Base-by-base conservation (phyloP, 305 asterid genomes). In the Euphrasia arctica region DNA sequence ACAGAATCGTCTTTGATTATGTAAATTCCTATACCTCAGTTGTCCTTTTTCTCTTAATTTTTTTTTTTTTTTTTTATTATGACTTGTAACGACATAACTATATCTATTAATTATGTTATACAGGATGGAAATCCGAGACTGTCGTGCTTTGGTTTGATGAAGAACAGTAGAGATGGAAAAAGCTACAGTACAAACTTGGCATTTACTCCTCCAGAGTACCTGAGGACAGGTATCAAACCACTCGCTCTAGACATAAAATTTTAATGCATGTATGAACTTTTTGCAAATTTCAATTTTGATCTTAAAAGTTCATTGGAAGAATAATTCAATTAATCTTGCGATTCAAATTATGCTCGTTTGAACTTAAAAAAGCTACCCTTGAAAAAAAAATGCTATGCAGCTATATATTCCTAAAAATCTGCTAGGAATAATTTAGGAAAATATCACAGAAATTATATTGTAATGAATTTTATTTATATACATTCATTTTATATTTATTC, bases 121-220 rank as follows among this genome's bases (percentile, higher is more conserved):
- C 72, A 91, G 96, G 95, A 89, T 61, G 95, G 82, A 32, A 77
- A 91, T 83, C 98, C 98, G 27, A 76, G 96, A 68, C 71, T 91
- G 66, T 91, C 98, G 13, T 91, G 98, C 86, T 91, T 89, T 81
- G 98, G 98, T 64, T 82, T 91, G 79, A 89, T 91, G 98, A 91
- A 91, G 77, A 91, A 91, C 73, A 91, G 98, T 69, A 78, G 90
- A 69, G 98, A 91, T 69, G 98, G 98, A 27, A 88, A 83, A 79
- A 91, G 98, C 82, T 91, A 91, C 82, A 91, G 95, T 80, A 91
- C 98, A 51, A 91, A 91, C 78, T 82, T 91, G 82, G 96, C 98
- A 69, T 91, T 85, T 75, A 89, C 96, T 74, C 98, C 98, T 58
- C 98, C 98, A 31, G 98, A 91, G 79, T 91, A 91, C 69, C 75